Conservation (phyloP, 163 green algal species). For the Picocystis sp. region DNA sequence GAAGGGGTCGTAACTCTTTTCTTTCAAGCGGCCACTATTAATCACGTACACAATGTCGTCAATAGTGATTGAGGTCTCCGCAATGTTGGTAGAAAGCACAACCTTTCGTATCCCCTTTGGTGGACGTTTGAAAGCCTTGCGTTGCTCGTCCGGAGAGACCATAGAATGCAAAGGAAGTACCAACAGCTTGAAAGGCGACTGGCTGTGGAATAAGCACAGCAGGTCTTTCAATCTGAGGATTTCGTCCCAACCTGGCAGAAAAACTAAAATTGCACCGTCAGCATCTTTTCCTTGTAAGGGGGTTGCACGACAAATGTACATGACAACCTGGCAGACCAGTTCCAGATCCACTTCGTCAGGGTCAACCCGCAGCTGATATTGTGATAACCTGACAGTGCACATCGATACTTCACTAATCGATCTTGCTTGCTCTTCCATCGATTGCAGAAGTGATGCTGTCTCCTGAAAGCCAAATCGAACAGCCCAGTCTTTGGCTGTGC, state of each 20-base stretch:
- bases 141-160: slow-evolving; percentile 55
- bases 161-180: slow-evolving; percentile 54
- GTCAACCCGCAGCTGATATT: slow-evolving; percentile 48
- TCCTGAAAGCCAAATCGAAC: slow-evolving; percentile 21
- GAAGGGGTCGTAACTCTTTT: slow-evolving; percentile 76
- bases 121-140: slow-evolving; percentile 29
- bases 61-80: slow-evolving; percentile 78
- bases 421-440: slow-evolving; percentile 3
- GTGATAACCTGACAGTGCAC: slow-evolving; percentile 21
- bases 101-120: slow-evolving; percentile 40
- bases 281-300: slow-evolving; percentile 2
- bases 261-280: slow-evolving; percentile 59
- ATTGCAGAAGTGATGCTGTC: background rate
- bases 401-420: too few relatives aligned
- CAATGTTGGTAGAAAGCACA: slow-evolving; percentile 79
- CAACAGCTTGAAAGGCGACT: slow-evolving; percentile 13
- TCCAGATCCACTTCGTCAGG: slow-evolving; percentile 53
- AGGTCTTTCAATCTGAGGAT: slow-evolving; percentile 53
- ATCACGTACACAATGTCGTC: slow-evolving; percentile 77
- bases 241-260: slow-evolving; percentile 73
- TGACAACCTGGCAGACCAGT: slow-evolving; percentile 41
- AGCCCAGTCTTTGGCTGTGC: slow-evolving; percentile 40
- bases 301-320: slow-evolving; percentile 23
- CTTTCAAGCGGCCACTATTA: slow-evolving; percentile 59
- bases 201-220: slow-evolving; percentile 18